These are phyloP conservation scores for Fagopyrum esculentum DNA, from an alignment of 148 eudicot species.

Conservation along the genomic window DNA sequence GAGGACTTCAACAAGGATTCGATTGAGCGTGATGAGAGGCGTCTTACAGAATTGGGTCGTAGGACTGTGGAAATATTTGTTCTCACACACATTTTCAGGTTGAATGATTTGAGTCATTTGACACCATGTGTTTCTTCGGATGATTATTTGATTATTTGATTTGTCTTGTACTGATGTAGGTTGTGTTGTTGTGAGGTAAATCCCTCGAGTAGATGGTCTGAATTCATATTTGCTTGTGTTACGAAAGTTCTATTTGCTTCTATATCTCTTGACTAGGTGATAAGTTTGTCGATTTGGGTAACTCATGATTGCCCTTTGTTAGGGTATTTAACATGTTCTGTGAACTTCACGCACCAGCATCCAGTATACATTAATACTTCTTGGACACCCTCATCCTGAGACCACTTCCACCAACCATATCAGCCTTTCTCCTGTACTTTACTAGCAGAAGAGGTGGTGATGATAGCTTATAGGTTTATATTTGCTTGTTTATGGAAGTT, in stretches of 20 bases:
- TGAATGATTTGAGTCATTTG: conserved; percentile 11
- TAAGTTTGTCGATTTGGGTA: not conserved
- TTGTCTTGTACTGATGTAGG: not conserved
- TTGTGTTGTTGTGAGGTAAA: not conserved
- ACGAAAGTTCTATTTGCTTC: not conserved
- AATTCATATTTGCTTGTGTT: not conserved
- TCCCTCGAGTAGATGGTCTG: not conserved
- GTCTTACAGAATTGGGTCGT: conserved; percentile 87
- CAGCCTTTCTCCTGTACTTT: not conserved
- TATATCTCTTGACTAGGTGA: not conserved
- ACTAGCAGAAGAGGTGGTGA: not conserved
- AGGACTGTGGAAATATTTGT: conserved; percentile 95
- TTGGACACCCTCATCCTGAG: too few species aligned
- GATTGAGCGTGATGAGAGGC: conserved; percentile 86
- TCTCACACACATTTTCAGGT: conserved; percentile 83
- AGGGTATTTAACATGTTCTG: not conserved
- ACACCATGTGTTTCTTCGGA: not conserved
- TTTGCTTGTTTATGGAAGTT: not conserved
- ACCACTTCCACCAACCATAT: too few species aligned
- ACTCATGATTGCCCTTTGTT: not conserved
- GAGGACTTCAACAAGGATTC: conserved; percentile 79
- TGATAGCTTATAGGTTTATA: not conserved
- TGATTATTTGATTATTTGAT: conserved; percentile 4
- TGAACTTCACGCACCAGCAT: not conserved
- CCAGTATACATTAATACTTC: not conserved